Conservation (phyloP, 768 basidiomycete species). For the Trametes maxima region DNA sequence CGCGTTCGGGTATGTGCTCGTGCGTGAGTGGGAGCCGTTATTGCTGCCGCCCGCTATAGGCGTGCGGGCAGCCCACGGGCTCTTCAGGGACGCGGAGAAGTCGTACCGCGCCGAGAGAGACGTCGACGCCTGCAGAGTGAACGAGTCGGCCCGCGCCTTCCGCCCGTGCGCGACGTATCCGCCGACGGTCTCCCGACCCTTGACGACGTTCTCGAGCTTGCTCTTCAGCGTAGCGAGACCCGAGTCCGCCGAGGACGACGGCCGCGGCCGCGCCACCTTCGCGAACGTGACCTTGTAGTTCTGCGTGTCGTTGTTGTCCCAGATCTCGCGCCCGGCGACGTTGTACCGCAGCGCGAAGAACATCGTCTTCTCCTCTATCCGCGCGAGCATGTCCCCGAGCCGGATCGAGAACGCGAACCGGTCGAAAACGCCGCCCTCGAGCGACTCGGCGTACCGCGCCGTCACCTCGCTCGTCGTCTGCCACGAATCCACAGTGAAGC, state of each 20-base stretch:
- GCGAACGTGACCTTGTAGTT: conserved; percentile 82
- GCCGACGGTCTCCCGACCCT: conserved; percentile 34
- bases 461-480: conserved; percentile 94
- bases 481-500: conserved; percentile 95
- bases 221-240: conserved; percentile 63
- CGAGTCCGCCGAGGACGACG: conserved; percentile 31
- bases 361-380: conserved; percentile 84
- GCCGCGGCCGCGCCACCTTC: conserved; percentile 30
- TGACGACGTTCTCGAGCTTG: conserved; percentile 68
- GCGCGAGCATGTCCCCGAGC: conserved; percentile 73
- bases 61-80: conserved; percentile 42
- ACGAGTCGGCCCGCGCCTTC: conserved; percentile 23
- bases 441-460: conserved; percentile 62
- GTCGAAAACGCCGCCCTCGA: conserved; percentile 51
- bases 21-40: conserved; percentile 38
- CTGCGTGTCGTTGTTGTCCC: conserved; percentile 86
- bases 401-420: conserved; percentile 77
- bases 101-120: conserved; percentile 61
- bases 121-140: conserved; percentile 33
- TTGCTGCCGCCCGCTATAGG: conserved; percentile 19
- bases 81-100: conserved; percentile 52
- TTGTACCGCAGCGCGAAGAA: conserved; percentile 75
- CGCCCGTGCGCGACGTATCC: conserved; percentile 28
- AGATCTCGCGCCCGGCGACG: conserved; percentile 74
- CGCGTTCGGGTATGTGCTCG: conserved; percentile 49